These are phyloP conservation scores for Dipodascus albidus DNA, from an alignment of 805 yeast genomes.

Conservation along the genomic window DNA sequence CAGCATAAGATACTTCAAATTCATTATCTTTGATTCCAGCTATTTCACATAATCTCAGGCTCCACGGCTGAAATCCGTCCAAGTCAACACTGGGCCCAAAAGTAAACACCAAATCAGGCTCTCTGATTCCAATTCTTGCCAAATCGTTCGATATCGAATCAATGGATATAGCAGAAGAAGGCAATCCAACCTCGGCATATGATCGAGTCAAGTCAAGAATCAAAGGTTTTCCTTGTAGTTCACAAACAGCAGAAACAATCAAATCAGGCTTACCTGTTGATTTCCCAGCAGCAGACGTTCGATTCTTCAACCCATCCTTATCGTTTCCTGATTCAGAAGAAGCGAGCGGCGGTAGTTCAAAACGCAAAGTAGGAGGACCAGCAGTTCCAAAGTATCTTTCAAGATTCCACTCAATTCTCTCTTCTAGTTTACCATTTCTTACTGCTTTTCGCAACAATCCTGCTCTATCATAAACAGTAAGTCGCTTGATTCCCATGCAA, in stretches of 20 bases:
- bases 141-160: constrained; percentile 47
- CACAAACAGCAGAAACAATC: constrained; percentile 54
- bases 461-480: constrained; percentile 69
- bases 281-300: background rate
- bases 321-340: background rate
- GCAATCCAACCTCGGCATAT: constrained; percentile 65
- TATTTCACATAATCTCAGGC: constrained; percentile 77
- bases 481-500: constrained; percentile 63
- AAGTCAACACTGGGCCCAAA: constrained; percentile 83
- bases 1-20: constrained; percentile 56
- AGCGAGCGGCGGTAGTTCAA: constrained; percentile 52
- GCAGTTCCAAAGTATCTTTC: constrained; percentile 64
- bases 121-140: constrained; percentile 69
- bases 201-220: constrained; percentile 81
- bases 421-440: constrained; percentile 32
- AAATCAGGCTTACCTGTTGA: constrained; percentile 24
- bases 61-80: constrained; percentile 99
- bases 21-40: constrained; percentile 84
- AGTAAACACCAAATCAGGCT: constrained; percentile 77
- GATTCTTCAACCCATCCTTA: background rate
- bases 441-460: constrained; percentile 44
- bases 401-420: constrained; percentile 47
- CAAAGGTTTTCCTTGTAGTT: constrained; percentile 79
- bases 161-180: constrained; percentile 56
- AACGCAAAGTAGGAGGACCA: constrained; percentile 49